Conservation (phyloP, 805 yeast species). For the Candida vaughaniae region DNA sequence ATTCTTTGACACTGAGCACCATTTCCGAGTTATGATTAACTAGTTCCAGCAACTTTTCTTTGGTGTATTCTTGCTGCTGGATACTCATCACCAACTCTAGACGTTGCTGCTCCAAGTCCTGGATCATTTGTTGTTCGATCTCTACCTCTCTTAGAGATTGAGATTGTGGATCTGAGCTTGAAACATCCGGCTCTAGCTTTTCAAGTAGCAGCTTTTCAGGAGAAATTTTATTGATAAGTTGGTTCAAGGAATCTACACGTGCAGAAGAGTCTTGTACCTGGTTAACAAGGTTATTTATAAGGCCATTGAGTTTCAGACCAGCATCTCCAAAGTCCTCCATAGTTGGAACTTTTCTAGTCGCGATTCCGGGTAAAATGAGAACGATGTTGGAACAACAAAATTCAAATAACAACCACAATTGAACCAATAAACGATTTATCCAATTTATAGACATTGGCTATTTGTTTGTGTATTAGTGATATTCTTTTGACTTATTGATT, state of each 20-base stretch:
- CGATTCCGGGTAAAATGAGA: conserved; percentile 1
- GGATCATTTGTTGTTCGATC: conserved; percentile 6
- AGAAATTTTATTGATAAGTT: conserved; percentile 16
- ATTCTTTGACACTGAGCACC: conserved; percentile 31
- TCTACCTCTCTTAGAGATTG: too few relatives aligned
- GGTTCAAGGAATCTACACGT: conserved; percentile 18
- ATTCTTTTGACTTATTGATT: too few relatives aligned
- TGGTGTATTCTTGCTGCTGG: conserved; percentile 36
- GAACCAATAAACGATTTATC: too few relatives aligned
- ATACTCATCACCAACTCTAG: conserved; percentile 34
- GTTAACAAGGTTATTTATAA: conserved; percentile 5
- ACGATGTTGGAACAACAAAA: conserved; percentile 2
- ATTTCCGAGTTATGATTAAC: conserved; percentile 34
- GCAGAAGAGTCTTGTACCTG: conserved; percentile 13
- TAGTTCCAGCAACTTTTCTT: conserved; percentile 31
- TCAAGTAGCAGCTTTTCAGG: too few relatives aligned
- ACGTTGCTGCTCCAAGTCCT: conserved; percentile 26
- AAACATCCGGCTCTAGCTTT: too few relatives aligned
- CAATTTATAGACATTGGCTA: too few relatives aligned
- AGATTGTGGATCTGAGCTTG: too few relatives aligned
- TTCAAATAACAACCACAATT: too few relatives aligned
- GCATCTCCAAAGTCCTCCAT: conserved; percentile 16
- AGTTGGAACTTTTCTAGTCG: neutral
- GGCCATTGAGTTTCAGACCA: conserved; percentile 8
- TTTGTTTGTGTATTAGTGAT: too few relatives aligned